Evolutionary conservation across 352 stramenopile genomes (phyloP).

Genomic region (Vaucheria bursata): DNA sequence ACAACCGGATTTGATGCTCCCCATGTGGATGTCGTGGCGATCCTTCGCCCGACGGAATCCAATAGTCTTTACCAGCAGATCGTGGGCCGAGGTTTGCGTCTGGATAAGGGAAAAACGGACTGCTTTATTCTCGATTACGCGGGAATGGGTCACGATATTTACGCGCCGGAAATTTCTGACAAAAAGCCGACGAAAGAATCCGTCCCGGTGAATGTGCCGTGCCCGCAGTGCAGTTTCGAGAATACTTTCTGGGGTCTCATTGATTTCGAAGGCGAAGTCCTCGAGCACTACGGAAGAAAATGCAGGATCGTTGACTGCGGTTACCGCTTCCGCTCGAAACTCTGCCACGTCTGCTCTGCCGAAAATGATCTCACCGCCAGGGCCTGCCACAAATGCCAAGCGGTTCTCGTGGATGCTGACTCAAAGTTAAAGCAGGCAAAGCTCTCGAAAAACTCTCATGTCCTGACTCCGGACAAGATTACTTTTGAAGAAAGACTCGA

Average conservation of each 20-base stretch:
- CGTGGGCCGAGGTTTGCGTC: background rate
- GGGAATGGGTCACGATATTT: background rate
- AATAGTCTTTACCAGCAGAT: background rate
- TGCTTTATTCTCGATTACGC: background rate
- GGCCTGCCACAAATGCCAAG: background rate
- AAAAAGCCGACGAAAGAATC: constrained; percentile 1
- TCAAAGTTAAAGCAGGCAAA: background rate
- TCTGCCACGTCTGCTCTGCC: background rate
- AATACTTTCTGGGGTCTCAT: background rate
- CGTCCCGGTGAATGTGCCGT: background rate
- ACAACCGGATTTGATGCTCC: background rate
- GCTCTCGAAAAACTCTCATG: background rate
- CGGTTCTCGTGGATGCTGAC: background rate
- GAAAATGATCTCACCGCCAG: background rate
- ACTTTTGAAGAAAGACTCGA: background rate
- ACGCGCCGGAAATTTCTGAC: background rate
- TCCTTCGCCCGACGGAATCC: background rate
- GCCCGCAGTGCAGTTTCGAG: background rate
- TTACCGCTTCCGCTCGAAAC: background rate
- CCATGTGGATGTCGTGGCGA: background rate
- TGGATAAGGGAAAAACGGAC: background rate
- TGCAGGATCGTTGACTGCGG: background rate
- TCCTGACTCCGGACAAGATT: background rate
- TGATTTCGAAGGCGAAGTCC: background rate
- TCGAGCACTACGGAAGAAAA: background rate